Evolutionary conservation across 768 basidiomycete genomes (phyloP).

Genomic region (Rhodosporidiobolus sp.): DNA sequence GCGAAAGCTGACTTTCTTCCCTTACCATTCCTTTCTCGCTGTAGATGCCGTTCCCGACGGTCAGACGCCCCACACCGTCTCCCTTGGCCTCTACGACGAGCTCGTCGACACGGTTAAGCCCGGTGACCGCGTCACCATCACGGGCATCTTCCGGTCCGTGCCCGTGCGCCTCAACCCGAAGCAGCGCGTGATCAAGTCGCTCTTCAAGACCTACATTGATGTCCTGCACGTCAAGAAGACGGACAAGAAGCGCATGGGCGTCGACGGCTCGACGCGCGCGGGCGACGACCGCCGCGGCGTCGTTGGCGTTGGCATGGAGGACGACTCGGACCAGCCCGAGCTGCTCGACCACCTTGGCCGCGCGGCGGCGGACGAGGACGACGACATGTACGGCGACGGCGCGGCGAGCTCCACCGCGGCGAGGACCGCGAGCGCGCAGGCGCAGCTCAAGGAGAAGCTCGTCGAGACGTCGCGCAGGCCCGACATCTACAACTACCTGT

Average conservation of each 20-base stretch:
- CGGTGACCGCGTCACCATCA: constrained; percentile 84
- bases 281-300: constrained; percentile 58
- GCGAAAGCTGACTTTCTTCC: neutral
- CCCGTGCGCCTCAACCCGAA: constrained; percentile 93
- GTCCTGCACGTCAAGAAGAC: constrained; percentile 86
- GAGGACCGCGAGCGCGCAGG: constrained; percentile 51
- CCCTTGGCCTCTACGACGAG: constrained; percentile 95
- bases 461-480: constrained; percentile 66
- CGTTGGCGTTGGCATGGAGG: constrained; percentile 66
- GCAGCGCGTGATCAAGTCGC: constrained; percentile 82
- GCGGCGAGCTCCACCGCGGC: constrained; percentile 47
- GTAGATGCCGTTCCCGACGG: constrained; percentile 91
- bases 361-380: constrained; percentile 45
- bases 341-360: constrained; percentile 51
- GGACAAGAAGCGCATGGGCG: constrained; percentile 61
- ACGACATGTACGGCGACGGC: constrained; percentile 48
- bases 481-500: constrained; percentile 81
- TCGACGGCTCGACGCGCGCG: constrained; percentile 70
- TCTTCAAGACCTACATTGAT: constrained; percentile 97
- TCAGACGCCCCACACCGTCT: constrained; percentile 96
- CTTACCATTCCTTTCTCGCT: neutral
- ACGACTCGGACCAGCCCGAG: constrained; percentile 56
- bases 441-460: constrained; percentile 61
- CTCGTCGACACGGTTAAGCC: constrained; percentile 95
- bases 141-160: constrained; percentile 90